Evolutionary conservation across 1,284 basidiomycete genomes (phyloP).

Genomic region (Rhodotorula sp.): DNA sequence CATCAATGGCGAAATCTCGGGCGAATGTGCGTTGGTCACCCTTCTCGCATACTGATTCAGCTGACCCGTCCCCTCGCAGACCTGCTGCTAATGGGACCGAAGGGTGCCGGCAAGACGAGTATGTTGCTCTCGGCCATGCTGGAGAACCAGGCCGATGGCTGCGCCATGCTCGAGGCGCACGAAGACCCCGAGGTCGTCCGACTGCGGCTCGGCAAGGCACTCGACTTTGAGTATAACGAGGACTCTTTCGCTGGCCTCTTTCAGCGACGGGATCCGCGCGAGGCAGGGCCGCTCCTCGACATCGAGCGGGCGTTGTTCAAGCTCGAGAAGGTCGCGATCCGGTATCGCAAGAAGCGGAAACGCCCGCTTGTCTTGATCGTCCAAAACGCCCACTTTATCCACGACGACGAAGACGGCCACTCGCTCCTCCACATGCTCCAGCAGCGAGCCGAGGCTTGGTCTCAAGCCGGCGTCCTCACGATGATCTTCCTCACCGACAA

Average conservation of each 20-base stretch:
- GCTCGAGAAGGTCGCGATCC: conserved; percentile 77
- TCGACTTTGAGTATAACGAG: conserved; percentile 75
- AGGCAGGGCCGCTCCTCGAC: conserved; percentile 76
- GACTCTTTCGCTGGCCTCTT: conserved; percentile 54
- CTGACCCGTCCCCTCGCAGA: conserved; percentile 4
- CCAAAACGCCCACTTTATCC: conserved; percentile 70
- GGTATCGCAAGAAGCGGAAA: conserved; percentile 57
- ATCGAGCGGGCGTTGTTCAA: conserved; percentile 81
- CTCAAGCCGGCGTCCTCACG: conserved; percentile 28
- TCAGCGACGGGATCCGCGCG: conserved; percentile 74
- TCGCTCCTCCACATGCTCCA: conserved; percentile 77
- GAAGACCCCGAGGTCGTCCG: conserved; percentile 50
- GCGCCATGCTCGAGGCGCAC: conserved; percentile 44
- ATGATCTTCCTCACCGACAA: conserved; percentile 69
- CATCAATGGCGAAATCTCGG: conserved; percentile 41
- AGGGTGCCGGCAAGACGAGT: conserved; percentile 43
- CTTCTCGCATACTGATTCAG: background rate
- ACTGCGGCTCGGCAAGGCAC: conserved; percentile 70
- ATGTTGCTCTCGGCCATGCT: conserved; percentile 38
- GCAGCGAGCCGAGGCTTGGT: conserved; percentile 76
- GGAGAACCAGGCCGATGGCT: conserved; percentile 41
- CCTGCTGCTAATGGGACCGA: conserved; percentile 34
- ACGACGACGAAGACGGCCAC: conserved; percentile 64
- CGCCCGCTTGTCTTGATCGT: conserved; percentile 73
- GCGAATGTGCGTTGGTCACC: conserved; percentile 26